These are phyloP conservation scores for Citrus maxima DNA, from an alignment of 345 rosid genomes.

Conservation along the genomic window DNA sequence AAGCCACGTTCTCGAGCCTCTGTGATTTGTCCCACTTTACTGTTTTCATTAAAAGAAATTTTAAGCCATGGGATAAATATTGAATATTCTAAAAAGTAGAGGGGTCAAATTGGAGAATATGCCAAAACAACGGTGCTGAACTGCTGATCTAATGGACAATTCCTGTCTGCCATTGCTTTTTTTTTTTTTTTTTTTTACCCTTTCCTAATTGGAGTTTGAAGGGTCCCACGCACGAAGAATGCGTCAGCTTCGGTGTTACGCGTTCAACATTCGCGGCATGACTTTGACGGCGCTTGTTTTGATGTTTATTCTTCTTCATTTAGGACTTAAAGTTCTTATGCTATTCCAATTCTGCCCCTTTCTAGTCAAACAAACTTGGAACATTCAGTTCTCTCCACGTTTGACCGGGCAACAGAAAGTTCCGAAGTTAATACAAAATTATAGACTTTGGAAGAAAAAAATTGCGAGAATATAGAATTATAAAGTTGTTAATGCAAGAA, in stretches of 20 bases:
- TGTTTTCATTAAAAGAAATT: background rate
- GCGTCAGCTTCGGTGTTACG: conserved; percentile 21
- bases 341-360: background rate
- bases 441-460: background rate
- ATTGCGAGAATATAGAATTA: background rate
- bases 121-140: background rate
- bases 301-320: background rate
- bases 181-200: background rate
- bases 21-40: background rate
- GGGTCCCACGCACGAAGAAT: background rate
- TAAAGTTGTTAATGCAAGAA: background rate
- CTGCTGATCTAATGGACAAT: background rate
- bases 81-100: background rate
- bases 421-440: background rate
- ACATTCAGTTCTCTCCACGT: background rate
- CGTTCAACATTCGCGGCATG: conserved; percentile 18
- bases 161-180: background rate
- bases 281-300: conserved; percentile 7
- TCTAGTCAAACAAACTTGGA: background rate
- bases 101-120: background rate
- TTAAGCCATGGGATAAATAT: background rate
- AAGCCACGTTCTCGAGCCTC: background rate
- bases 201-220: background rate
- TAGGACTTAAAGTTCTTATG: background rate
- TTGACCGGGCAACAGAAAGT: background rate